A percentile compares a stretch with the other conserved stretches of the same genome.
Conservation (phyloP, 2,329 filamentous ascomycete genomes). For the Aspergillus sp. region DNA sequence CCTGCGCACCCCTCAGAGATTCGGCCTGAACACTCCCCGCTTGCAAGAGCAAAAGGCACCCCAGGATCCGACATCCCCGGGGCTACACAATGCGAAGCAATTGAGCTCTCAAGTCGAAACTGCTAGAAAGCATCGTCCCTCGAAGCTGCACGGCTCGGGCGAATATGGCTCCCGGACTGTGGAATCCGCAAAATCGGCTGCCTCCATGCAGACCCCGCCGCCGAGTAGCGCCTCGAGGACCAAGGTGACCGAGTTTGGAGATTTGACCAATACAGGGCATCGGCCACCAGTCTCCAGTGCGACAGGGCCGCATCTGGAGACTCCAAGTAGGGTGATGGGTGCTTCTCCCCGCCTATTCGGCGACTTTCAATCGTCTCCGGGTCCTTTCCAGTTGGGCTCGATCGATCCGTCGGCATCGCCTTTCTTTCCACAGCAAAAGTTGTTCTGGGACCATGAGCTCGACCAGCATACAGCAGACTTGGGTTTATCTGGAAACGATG, state of each 20-base stretch:
- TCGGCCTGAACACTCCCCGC: conserved; percentile 34
- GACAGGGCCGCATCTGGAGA: conserved; percentile 40
- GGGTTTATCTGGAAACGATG: conserved; percentile 16
- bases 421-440: conserved; percentile 54
- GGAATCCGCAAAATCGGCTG: conserved; percentile 42
- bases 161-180: conserved; percentile 36
- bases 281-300: conserved; percentile 23
- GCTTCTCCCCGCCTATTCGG: conserved; percentile 51
- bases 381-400: conserved; percentile 54
- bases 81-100: conserved; percentile 20
- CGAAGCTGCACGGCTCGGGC: conserved; percentile 26
- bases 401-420: conserved; percentile 58
- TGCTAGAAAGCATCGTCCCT: conserved; percentile 30
- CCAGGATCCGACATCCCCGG: neutral
- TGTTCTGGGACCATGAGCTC: conserved; percentile 50
- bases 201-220: conserved; percentile 61
- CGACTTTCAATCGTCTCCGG: conserved; percentile 58
- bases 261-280: conserved; percentile 20
- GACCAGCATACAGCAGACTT: conserved; percentile 23
- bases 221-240: conserved; percentile 59
- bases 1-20: conserved; percentile 43
- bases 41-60: conserved; percentile 14
- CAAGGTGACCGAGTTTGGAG: conserved; percentile 38
- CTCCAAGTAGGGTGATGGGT: conserved; percentile 45
- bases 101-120: conserved; percentile 35